Evolutionary conservation across 2,329 filamentous ascomycete species (phyloP).

Genomic region (Hypoxylon sp.): DNA sequence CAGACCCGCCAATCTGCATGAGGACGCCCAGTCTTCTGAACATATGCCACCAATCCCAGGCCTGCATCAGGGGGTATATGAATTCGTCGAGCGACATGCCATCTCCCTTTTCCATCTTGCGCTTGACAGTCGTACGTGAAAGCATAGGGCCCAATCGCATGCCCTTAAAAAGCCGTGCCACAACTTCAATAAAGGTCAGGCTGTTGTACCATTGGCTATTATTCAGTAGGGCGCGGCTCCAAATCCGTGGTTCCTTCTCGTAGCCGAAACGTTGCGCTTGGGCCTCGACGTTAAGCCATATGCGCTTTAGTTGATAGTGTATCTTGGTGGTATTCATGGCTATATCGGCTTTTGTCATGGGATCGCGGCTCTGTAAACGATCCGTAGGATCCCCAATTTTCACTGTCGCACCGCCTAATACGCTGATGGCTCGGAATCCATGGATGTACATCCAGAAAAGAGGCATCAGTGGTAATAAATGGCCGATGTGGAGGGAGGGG

Average conservation of each 20-base stretch:
- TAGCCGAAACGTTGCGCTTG: slow-evolving; percentile 77
- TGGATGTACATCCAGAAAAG: slow-evolving; percentile 87
- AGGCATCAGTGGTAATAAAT: slow-evolving; percentile 85
- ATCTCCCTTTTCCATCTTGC: slow-evolving; percentile 84
- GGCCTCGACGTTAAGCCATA: slow-evolving; percentile 81
- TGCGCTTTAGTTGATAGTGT: slow-evolving; percentile 76
- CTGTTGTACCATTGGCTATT: slow-evolving; percentile 88
- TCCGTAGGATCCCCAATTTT: slow-evolving; percentile 85
- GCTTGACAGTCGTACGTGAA: slow-evolving; percentile 87
- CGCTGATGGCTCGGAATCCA: slow-evolving; percentile 76
- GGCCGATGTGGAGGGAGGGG: slow-evolving; percentile 83
- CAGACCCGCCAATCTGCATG: slow-evolving; percentile 93
- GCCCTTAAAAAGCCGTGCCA: slow-evolving; percentile 79
- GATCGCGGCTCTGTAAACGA: slow-evolving; percentile 73
- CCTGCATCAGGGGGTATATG: slow-evolving; percentile 91
- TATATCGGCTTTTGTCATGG: slow-evolving; percentile 66
- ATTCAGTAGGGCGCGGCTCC: slow-evolving; percentile 78
- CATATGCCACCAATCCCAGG: slow-evolving; percentile 96
- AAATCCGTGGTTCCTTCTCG: slow-evolving; percentile 70
- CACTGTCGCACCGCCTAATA: slow-evolving; percentile 82
- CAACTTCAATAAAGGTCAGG: slow-evolving; percentile 79
- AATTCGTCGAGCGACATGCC: slow-evolving; percentile 97
- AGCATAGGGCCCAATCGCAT: slow-evolving; percentile 90
- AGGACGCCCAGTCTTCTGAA: slow-evolving; percentile 76
- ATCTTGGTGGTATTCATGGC: slow-evolving; percentile 77